Percentiles rank a stretch among this genome's conserved stretches.
Conservation (phyloP, 2,329 filamentous ascomycete genomes). For the Huntiella abstrusa region DNA sequence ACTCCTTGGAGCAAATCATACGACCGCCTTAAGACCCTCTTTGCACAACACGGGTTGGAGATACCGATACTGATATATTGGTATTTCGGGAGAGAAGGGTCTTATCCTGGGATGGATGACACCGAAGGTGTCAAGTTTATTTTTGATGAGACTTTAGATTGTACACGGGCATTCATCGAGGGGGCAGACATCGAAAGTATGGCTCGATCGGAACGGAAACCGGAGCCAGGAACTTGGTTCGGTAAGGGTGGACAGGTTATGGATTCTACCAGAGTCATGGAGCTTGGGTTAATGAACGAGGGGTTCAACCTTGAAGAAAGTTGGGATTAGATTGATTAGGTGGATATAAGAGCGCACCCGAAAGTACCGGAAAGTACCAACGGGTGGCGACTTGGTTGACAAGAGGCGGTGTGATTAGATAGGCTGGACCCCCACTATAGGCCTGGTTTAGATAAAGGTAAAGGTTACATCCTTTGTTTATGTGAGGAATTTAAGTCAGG, state of each 20-base stretch:
- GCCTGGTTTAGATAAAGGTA: too few species aligned
- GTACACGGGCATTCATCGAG: constrained; percentile 32
- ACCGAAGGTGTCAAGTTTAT: constrained; percentile 28
- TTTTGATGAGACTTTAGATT: too few species aligned
- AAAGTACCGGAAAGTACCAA: too few species aligned
- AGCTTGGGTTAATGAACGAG: constrained; percentile 32
- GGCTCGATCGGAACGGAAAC: not conserved
- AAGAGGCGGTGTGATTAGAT: too few species aligned
- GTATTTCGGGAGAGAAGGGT: constrained; percentile 33
- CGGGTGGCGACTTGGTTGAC: too few species aligned
- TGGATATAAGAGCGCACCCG: too few species aligned
- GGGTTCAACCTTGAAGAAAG: constrained; percentile 20
- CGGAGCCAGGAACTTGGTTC: not conserved
- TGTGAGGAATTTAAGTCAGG: too few species aligned
- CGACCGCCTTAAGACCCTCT: not conserved
- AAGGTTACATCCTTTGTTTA: too few species aligned
- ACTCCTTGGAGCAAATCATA: constrained; percentile 21
- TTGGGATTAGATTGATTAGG: too few species aligned
- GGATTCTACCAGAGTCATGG: constrained; percentile 23
- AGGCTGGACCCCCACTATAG: too few species aligned
- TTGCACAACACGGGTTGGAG: constrained; percentile 35
- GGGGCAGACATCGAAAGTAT: constrained; percentile 19
- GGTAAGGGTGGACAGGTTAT: not conserved
- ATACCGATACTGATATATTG: constrained; percentile 42
- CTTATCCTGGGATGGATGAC: constrained; percentile 34